A percentile compares a stretch with the other conserved stretches of the same genome.
Evolutionary conservation across 225 moss, liverwort and hornwort species (phyloP).

Genomic region (Lunularia cruciata): DNA sequence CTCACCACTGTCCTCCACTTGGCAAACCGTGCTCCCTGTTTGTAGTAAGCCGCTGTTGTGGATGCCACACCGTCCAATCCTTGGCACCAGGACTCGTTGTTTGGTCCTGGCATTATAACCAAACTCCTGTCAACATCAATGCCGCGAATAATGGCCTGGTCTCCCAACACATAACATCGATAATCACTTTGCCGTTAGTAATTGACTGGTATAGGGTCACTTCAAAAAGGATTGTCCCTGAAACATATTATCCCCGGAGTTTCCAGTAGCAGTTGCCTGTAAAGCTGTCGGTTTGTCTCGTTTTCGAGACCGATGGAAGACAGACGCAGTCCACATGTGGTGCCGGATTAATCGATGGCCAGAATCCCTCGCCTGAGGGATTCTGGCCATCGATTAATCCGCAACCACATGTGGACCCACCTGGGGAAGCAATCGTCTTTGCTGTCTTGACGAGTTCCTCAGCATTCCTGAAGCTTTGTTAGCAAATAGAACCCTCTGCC

Average conservation of each 20-base stretch:
- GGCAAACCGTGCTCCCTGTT: conserved; percentile 59
- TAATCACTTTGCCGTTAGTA: conserved; percentile 55
- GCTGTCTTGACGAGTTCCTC: conserved; percentile 61
- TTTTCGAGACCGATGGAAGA: conserved; percentile 63
- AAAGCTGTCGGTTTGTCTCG: conserved; percentile 61
- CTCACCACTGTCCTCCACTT: conserved; percentile 40
- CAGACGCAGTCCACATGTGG: conserved; percentile 56
- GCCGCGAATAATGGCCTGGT: conserved; percentile 54
- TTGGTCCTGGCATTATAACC: conserved; percentile 57
- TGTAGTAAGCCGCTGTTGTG: conserved; percentile 46
- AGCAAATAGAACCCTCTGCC: neutral
- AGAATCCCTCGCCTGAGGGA: conserved; percentile 55
- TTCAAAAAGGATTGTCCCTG: conserved; percentile 62
- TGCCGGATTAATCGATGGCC: conserved; percentile 66
- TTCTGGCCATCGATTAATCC: too few species aligned
- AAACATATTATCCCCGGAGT: conserved; percentile 63
- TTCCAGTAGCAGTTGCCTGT: conserved; percentile 55
- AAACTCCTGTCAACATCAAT: conserved; percentile 54
- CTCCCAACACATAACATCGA: conserved; percentile 55
- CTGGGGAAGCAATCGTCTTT: conserved; percentile 57
- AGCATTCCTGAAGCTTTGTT: conserved; percentile 44
- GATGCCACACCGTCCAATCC: conserved; percentile 61
- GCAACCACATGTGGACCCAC: too few species aligned
- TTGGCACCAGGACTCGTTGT: conserved; percentile 63
- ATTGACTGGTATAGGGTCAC: conserved; percentile 64